A percentile compares a stretch with the other conserved stretches of the same genome.
These are phyloP conservation scores for Debaryomyces coudertii DNA, from an alignment of 1,139 yeast species.

Conservation along the genomic window DNA sequence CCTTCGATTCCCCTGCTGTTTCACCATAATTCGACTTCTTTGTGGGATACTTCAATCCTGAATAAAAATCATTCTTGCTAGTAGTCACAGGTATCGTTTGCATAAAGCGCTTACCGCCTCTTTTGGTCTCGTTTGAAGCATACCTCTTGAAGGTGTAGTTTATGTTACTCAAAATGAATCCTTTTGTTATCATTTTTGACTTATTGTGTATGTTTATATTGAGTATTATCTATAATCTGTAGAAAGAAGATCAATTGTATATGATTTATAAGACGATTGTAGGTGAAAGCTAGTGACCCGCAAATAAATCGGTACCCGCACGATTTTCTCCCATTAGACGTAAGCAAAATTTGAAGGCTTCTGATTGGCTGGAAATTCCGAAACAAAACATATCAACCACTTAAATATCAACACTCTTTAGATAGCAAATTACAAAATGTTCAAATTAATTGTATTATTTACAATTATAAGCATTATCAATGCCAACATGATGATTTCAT, in stretches of 20 bases:
- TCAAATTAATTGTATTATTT: no score
- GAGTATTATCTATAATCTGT: not conserved
- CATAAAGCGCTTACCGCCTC: conserved; percentile 42
- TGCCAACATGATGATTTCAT: no score
- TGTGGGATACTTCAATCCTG: conserved; percentile 31
- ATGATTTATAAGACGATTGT: not conserved
- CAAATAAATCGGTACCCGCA: not conserved
- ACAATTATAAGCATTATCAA: no score
- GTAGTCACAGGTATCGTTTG: conserved; percentile 38
- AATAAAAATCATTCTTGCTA: conserved; percentile 27
- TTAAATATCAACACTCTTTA: no score
- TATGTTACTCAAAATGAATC: conserved; percentile 16
- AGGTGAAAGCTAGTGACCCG: conserved; percentile 7
- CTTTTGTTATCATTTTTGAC: conserved; percentile 20
- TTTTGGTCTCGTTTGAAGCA: conserved; percentile 30
- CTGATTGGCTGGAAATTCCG: conserved; percentile 13
- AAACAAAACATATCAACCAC: no score
- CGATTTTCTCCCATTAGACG: conserved; percentile 3
- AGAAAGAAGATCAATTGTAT: not conserved
- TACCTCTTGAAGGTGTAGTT: conserved; percentile 22
- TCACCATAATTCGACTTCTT: conserved; percentile 18
- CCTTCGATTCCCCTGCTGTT: conserved; percentile 12
- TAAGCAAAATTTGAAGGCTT: conserved; percentile 13
- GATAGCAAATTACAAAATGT: no score
- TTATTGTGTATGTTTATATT: conserved; percentile 7